phyloP scores from a whole-genome alignment of 768 basidiomycete genomes.

The Lactarius hengduanensis region DNA sequence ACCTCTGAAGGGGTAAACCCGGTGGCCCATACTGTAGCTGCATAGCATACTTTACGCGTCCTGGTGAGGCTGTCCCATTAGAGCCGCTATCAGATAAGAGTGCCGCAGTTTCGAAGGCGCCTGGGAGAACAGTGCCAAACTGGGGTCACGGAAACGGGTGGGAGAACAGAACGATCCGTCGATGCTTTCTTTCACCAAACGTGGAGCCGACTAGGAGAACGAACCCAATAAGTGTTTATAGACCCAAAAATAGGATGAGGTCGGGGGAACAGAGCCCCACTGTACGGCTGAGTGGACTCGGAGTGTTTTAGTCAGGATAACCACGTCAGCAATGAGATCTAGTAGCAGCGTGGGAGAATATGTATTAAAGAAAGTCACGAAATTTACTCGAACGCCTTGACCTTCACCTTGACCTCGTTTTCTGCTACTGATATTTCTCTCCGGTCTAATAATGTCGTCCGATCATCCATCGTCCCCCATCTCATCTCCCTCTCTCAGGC shows the following conservation, averaged over 20 bases:
- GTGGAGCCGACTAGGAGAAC: not conserved
- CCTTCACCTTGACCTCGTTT: constrained; percentile 6
- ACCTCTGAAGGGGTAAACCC: constrained; percentile 17
- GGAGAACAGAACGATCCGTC: constrained; percentile 41
- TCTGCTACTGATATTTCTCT: not conserved
- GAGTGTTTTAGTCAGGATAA: not conserved
- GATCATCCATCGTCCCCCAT: constrained; percentile 15
- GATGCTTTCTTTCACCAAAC: not conserved
- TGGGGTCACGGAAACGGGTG: too few relatives aligned
- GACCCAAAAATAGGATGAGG: constrained; percentile 12
- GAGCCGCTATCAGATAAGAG: constrained; percentile 54
- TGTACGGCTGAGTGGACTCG: not conserved
- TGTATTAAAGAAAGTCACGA: not conserved
- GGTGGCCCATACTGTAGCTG: constrained; percentile 47
- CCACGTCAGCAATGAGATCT: not conserved
- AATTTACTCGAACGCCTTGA: not conserved
- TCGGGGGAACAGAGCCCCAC: constrained; percentile 20
- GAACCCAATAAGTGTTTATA: not conserved
- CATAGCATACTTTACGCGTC: constrained; percentile 65
- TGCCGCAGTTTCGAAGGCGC: constrained; percentile 37
- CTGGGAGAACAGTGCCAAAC: constrained; percentile 36
- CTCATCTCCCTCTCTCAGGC: constrained; percentile 35
- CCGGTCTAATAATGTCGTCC: constrained; percentile 12
- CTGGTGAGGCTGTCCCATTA: constrained; percentile 51
- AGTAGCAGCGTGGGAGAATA: constrained; percentile 18